Conservation (phyloP, 768 basidiomycete species). For the Suillus ampliporus region DNA sequence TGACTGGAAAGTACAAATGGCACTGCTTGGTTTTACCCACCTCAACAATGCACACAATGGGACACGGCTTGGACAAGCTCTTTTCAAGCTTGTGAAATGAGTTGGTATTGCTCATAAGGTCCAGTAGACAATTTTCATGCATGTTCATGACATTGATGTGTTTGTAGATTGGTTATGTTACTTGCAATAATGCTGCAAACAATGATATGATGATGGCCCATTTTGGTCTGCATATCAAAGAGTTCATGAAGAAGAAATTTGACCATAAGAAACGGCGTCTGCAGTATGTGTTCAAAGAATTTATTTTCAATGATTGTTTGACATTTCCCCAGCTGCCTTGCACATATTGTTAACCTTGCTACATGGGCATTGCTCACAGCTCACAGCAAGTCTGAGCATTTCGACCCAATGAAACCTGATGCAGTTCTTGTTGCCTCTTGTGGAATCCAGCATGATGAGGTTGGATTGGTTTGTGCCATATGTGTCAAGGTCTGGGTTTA, state of each 20-base stretch:
- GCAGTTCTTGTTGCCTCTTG: slow-evolving; percentile 18
- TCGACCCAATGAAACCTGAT: slow-evolving; percentile 24
- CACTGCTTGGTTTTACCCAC: slow-evolving; percentile 42
- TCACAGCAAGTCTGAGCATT: slow-evolving; percentile 32
- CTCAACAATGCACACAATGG: slow-evolving; percentile 46
- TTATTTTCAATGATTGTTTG: too few relatives aligned
- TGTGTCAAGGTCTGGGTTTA: slow-evolving; percentile 19
- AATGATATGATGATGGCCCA: slow-evolving; percentile 42
- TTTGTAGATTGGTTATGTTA: slow-evolving; percentile 37
- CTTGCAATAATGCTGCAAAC: slow-evolving; percentile 44
- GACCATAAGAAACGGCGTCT: slow-evolving; percentile 6
- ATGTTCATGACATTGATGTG: too few relatives aligned
- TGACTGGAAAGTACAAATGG: slow-evolving; percentile 37
- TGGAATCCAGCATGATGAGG: slow-evolving; percentile 21
- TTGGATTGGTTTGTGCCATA: slow-evolving; percentile 25
- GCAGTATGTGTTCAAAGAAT: neutral
- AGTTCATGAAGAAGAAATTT: neutral
- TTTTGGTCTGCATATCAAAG: slow-evolving; percentile 20
- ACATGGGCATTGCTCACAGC: slow-evolving; percentile 36
- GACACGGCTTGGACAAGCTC: slow-evolving; percentile 37
- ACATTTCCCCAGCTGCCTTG: slow-evolving; percentile 31
- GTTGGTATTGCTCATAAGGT: slow-evolving; percentile 33
- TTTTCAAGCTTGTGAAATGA: slow-evolving; percentile 40
- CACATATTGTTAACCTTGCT: slow-evolving; percentile 41
- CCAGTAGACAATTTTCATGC: slow-evolving; percentile 18